These are phyloP conservation scores for Diaporthe sp. DNA, from an alignment of 2,329 filamentous ascomycete genomes.

Conservation along the genomic window DNA sequence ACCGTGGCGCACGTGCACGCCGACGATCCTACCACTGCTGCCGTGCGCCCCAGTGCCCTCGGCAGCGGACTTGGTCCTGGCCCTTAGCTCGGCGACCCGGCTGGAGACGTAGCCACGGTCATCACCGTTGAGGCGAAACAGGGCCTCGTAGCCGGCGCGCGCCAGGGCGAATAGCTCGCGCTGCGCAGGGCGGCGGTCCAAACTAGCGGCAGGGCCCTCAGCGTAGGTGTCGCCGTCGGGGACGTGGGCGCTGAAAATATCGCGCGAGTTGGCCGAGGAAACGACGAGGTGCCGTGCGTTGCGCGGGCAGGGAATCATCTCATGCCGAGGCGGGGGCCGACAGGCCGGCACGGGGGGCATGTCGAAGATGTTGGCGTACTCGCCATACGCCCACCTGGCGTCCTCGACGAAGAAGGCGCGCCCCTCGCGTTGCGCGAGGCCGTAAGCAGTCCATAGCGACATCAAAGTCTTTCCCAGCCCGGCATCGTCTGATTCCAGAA, in stretches of 20 bases:
- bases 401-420: conserved; percentile 89
- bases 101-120: conserved; percentile 76
- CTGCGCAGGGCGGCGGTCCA: conserved; percentile 65
- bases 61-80: conserved; percentile 56
- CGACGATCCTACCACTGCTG: conserved; percentile 71
- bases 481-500: conserved; percentile 80
- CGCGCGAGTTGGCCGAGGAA: conserved; percentile 75
- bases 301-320: conserved; percentile 85
- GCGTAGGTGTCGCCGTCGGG: conserved; percentile 58
- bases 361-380: conserved; percentile 80
- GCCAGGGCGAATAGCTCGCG: conserved; percentile 77
- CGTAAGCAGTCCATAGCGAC: conserved; percentile 87
- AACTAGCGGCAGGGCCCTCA: conserved; percentile 63
- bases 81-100: conserved; percentile 70
- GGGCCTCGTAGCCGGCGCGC: conserved; percentile 77
- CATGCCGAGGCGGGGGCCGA: conserved; percentile 78
- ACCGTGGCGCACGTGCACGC: conserved; percentile 84
- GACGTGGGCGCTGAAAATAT: conserved; percentile 69
- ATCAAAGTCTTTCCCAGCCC: conserved; percentile 84
- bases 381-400: conserved; percentile 85
- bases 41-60: conserved; percentile 60
- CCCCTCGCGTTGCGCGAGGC: conserved; percentile 80
- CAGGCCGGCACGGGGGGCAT: conserved; percentile 76
- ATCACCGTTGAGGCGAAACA: conserved; percentile 78
- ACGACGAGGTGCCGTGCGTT: conserved; percentile 82